Percentiles rank a stretch among this genome's conserved stretches.
These are phyloP conservation scores for Friedmanniomyces simplex DNA, from an alignment of 495 filamentous ascomycete species.

Conservation along the genomic window DNA sequence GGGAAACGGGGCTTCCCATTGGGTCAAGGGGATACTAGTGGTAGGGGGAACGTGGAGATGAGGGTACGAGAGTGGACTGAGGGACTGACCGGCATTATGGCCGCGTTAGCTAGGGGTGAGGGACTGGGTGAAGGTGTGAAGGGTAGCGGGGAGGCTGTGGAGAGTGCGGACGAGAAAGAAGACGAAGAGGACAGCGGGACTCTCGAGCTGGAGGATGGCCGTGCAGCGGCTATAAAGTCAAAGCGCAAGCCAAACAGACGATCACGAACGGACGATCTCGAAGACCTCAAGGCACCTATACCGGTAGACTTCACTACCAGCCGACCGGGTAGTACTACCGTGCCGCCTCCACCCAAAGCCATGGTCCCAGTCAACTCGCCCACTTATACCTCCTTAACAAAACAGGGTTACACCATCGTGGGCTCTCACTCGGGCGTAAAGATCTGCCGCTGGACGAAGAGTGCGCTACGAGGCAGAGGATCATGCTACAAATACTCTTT, in stretches of 20 bases:
- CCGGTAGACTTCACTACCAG: slow-evolving; percentile 81
- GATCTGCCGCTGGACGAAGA: slow-evolving; percentile 97
- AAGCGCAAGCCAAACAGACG: slow-evolving; percentile 1
- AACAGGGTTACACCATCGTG: slow-evolving; percentile 92
- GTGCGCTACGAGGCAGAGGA: slow-evolving; percentile 85
- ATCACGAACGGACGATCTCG: slow-evolving; percentile 52
- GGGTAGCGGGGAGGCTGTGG: slow-evolving; percentile 70
- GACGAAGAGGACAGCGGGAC: slow-evolving; percentile 46
- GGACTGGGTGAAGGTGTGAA: slow-evolving; percentile 66
- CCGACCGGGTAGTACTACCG: slow-evolving; percentile 25
- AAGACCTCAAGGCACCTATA: slow-evolving; percentile 59
- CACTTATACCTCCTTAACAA: slow-evolving; percentile 77
- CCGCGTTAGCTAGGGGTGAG: slow-evolving; percentile 50
- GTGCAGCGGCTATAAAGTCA: slow-evolving; percentile 9
- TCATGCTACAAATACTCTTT: slow-evolving; percentile 97
- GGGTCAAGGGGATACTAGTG: slow-evolving; percentile 70
- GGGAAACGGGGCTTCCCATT: slow-evolving; percentile 73
- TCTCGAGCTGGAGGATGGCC: slow-evolving; percentile 24
- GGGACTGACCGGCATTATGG: slow-evolving; percentile 62
- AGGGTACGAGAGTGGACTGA: slow-evolving; percentile 64
- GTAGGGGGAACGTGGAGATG: slow-evolving; percentile 48
- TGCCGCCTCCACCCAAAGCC: slow-evolving; percentile 47
- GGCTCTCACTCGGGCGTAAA: slow-evolving; percentile 94
- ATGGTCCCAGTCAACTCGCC: slow-evolving; percentile 90
- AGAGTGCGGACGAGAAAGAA: slow-evolving; percentile 68